Base-by-base conservation (phyloP, 106 monocot species). In the Alisma plantagoaquatica region DNA sequence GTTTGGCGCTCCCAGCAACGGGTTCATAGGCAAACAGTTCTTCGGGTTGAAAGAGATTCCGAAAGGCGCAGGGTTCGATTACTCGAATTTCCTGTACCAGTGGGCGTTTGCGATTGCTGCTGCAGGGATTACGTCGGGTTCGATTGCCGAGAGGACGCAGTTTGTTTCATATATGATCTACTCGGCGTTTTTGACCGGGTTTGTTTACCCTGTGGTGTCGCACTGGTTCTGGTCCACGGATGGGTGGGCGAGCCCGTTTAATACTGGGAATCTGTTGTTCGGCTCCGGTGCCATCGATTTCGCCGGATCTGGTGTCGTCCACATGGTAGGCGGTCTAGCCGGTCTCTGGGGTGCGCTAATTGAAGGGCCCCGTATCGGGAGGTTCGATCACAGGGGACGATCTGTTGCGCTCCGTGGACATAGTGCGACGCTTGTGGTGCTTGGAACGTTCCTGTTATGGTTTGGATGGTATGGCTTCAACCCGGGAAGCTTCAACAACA, bases 91-190 rank as follows among this genome's bases (percentile, higher is more conserved):
- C 54, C 68, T 83, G 1, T 83, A 64, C 71, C 83, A 83, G 24
- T 83, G 83, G 83, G 70, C 78, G 6, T 83, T 83, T 49, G 83
- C 83, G 23, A 83, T 83, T 55, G 76, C 76, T 61, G 72, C 72
- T 21, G 68, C 75, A 31, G 75, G 75, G 14, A 75, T 75, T 63
- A 75, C 75, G 15, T 52, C 51, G 31, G 75, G 75, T 10, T 68
- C 68, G 45, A 75, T 75, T 43, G 75, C 75, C 25, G 75, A 75
- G 44, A 22, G 75, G 12, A 75, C 75, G 27, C 75, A 69, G 63
- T 75, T 75, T 52, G 68, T 62, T 29, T 56, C 68, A 0, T 75
- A 75, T 30, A 49, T 75, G 27, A 56, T 69, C 23, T 75, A 75
- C 69, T 75, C 75, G 1, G 62, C 51, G 18, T 63, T 75, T 43